A percentile compares a stretch with the other conserved stretches of the same genome.
phyloP scores from a whole-genome alignment of 2,329 filamentous ascomycete genomes.

The Arthrobotrys iridis region DNA sequence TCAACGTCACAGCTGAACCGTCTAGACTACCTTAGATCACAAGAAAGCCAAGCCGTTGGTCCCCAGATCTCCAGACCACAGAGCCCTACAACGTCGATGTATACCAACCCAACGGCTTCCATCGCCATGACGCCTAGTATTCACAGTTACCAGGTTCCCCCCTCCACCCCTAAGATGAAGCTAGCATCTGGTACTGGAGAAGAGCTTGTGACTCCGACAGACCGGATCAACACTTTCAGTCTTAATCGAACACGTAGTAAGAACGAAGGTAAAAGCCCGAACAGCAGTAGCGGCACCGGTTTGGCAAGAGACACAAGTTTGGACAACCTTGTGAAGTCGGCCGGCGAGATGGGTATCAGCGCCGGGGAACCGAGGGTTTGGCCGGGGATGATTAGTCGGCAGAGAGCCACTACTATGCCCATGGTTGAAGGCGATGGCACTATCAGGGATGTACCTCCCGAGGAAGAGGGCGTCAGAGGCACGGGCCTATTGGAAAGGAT shows the following conservation, averaged over 20 bases:
- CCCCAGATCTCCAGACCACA: conserved; percentile 55
- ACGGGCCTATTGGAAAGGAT: conserved; percentile 33
- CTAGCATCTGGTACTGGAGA: not conserved
- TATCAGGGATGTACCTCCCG: conserved; percentile 6
- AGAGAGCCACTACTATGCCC: conserved; percentile 36
- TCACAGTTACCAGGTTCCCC: conserved; percentile 48
- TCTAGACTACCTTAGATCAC: conserved; percentile 27
- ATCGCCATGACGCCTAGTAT: conserved; percentile 50
- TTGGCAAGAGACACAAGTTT: conserved; percentile 31
- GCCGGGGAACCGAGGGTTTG: conserved; percentile 57
- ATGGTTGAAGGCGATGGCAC: conserved; percentile 4
- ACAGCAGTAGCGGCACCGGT: not conserved
- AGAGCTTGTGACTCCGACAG: conserved; percentile 17
- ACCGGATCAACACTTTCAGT: conserved; percentile 21
- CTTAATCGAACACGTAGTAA: conserved; percentile 35
- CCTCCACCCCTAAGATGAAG: conserved; percentile 39
- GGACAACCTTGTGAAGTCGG: conserved; percentile 48
- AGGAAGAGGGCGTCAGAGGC: conserved; percentile 26
- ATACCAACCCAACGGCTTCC: conserved; percentile 56
- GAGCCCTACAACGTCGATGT: conserved; percentile 57
- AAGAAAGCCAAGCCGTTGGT: not conserved
- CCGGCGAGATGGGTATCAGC: conserved; percentile 56
- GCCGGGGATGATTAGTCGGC: conserved; percentile 57
- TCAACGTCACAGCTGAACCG: conserved; percentile 18
- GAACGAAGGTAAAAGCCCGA: conserved; percentile 33